These are phyloP conservation scores for Nicotiana rustica DNA, from an alignment of 305 asterid species.

Conservation along the genomic window DNA sequence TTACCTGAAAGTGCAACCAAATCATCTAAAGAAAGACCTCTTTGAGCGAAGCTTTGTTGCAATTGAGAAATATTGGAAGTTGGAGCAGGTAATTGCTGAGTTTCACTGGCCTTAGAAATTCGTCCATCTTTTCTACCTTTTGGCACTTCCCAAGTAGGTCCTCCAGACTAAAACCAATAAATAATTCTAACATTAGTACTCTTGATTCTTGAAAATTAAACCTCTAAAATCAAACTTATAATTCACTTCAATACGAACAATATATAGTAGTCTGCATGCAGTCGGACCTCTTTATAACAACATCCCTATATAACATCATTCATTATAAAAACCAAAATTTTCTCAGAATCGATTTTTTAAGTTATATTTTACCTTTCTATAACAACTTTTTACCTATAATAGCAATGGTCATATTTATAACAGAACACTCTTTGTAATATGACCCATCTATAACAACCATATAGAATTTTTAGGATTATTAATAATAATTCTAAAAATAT, in stretches of 20 bases:
- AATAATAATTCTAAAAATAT: too few species aligned
- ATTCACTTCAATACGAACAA: background rate
- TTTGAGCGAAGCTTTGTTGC: conserved; percentile 51
- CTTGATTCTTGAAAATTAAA: background rate
- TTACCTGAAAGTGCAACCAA: conserved; percentile 31
- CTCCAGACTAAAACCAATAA: conserved; percentile 46
- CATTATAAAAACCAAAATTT: too few species aligned
- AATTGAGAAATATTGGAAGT: conserved; percentile 74
- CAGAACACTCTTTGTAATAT: too few species aligned
- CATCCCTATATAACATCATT: too few species aligned
- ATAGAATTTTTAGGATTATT: too few species aligned
- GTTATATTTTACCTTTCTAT: too few species aligned
- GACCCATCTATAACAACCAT: too few species aligned
- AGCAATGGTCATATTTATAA: too few species aligned
- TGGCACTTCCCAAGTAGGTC: conserved; percentile 64
- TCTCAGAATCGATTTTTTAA: too few species aligned
- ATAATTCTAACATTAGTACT: background rate
- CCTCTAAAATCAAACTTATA: background rate
- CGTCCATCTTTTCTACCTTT: conserved; percentile 82
- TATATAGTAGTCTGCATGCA: too few species aligned
- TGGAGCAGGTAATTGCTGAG: conserved; percentile 71
- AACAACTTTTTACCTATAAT: too few species aligned
- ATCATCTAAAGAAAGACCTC: conserved; percentile 41
- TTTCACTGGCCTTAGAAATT: conserved; percentile 63
- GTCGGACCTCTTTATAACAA: too few species aligned